phyloP scores from a whole-genome alignment of 1,284 basidiomycete genomes.

The Cystobasidium sp. region DNA sequence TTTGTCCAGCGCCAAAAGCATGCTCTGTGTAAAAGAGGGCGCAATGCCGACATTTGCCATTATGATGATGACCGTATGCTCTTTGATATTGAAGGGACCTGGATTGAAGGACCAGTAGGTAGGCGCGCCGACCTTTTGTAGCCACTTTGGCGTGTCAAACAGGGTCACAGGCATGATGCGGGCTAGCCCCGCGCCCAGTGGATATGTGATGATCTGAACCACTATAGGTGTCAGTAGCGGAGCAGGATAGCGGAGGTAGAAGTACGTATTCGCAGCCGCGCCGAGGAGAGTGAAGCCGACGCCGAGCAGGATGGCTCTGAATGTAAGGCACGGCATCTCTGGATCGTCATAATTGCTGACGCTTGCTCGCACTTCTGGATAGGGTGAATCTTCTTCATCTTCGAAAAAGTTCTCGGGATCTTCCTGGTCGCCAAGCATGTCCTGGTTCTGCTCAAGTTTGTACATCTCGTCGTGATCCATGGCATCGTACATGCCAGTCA shows the following conservation, averaged over 20 bases:
- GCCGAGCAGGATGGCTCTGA: conserved; percentile 56
- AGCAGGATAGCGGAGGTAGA: conserved; percentile 56
- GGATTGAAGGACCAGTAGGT: conserved; percentile 51
- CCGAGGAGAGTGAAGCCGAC: conserved; percentile 54
- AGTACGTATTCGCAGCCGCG: conserved; percentile 56
- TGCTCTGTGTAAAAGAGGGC: conserved; percentile 19
- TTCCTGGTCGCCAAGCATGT: background rate
- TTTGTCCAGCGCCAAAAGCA: conserved; percentile 67
- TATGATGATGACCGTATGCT: conserved; percentile 51
- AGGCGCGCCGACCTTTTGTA: conserved; percentile 38
- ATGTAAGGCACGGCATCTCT: conserved; percentile 72
- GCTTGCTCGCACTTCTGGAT: conserved; percentile 80
- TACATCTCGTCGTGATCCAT: conserved; percentile 30
- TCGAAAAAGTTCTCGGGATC: conserved; percentile 19
- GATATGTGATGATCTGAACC: conserved; percentile 56
- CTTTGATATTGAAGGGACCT: conserved; percentile 53
- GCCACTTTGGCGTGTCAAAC: conserved; percentile 44
- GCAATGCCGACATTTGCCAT: conserved; percentile 48
- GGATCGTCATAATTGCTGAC: conserved; percentile 95
- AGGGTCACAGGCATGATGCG: conserved; percentile 53
- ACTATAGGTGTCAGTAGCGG: conserved; percentile 55
- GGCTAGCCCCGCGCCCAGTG: conserved; percentile 56
- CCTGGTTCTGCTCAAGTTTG: conserved; percentile 14
- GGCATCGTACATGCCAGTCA: conserved; percentile 14
- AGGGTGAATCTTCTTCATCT: conserved; percentile 44